phyloP scores from a whole-genome alignment of 495 filamentous ascomycete genomes.

The Thozetella sp. region DNA sequence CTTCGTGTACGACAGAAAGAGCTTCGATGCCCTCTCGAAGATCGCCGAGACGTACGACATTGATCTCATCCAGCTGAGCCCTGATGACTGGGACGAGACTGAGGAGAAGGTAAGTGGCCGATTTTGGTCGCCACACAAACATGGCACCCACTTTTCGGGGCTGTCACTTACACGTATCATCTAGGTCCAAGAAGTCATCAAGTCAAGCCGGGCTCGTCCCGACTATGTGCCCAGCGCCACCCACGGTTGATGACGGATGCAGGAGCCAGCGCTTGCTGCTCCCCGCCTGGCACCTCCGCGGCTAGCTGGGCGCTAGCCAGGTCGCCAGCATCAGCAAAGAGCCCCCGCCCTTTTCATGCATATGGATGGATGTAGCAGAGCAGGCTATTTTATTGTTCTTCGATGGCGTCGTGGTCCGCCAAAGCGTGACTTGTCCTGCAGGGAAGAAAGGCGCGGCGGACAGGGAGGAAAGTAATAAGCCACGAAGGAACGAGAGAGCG shows the following conservation, averaged over 20 bases:
- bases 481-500: neutral
- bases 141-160: too few relatives aligned
- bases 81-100: constrained; percentile 83
- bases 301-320: too few relatives aligned
- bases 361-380: neutral
- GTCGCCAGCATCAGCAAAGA: too few relatives aligned
- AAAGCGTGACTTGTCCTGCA: neutral
- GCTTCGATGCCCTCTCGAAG: constrained; percentile 71
- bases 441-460: neutral
- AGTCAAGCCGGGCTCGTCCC: constrained; percentile 70
- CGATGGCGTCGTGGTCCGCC: neutral
- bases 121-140: neutral
- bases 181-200: constrained; percentile 76
- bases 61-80: constrained; percentile 49
- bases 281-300: constrained; percentile 5
- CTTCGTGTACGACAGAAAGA: constrained; percentile 80
- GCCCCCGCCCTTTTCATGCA: constrained; percentile 1
- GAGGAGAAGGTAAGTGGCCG: constrained; percentile 55
- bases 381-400: neutral
- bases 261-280: neutral
- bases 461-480: neutral
- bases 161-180: too few relatives aligned
- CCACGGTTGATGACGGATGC: constrained; percentile 4
- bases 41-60: constrained; percentile 74
- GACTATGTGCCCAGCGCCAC: constrained; percentile 49